Conservation (phyloP, 805 yeast species). For the Zygoascus ofunaensis region DNA sequence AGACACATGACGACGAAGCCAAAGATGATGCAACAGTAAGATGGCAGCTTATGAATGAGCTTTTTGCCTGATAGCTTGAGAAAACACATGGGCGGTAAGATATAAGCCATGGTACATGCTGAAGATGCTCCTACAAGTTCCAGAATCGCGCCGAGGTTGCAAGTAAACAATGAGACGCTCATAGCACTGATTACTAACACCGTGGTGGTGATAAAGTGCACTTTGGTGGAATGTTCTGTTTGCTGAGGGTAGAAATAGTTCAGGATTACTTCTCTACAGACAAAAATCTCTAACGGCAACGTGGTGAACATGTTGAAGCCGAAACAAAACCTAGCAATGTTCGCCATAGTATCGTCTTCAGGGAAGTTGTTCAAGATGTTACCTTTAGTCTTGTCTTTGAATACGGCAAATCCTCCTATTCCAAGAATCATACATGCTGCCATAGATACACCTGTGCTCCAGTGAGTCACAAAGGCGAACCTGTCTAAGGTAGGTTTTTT, state of each 20-base stretch:
- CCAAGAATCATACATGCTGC: conserved; percentile 72
- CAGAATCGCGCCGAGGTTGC: conserved; percentile 80
- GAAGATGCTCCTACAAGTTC: conserved; percentile 90
- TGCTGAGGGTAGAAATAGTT: conserved; percentile 40
- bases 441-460: conserved; percentile 75
- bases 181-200: conserved; percentile 57
- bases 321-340: conserved; percentile 81
- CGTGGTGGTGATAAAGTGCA: conserved; percentile 60
- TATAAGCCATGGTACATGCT: conserved; percentile 87
- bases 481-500: conserved; percentile 65
- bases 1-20: conserved; percentile 72
- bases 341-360: conserved; percentile 60
- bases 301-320: conserved; percentile 90
- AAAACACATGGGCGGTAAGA: conserved; percentile 79
- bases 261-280: conserved; percentile 75
- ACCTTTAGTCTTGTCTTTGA: conserved; percentile 74
- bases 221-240: conserved; percentile 18
- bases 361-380: conserved; percentile 84
- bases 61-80: conserved; percentile 48
- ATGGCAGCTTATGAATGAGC: conserved; percentile 45
- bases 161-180: conserved; percentile 68
- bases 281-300: conserved; percentile 83
- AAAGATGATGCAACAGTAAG: conserved; percentile 53
- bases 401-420: conserved; percentile 62
- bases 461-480: conserved; percentile 70